A percentile compares a stretch with the other conserved stretches of the same genome.
phyloP scores from a whole-genome alignment of 495 filamentous ascomycete genomes.

The Copromyces sp. region DNA sequence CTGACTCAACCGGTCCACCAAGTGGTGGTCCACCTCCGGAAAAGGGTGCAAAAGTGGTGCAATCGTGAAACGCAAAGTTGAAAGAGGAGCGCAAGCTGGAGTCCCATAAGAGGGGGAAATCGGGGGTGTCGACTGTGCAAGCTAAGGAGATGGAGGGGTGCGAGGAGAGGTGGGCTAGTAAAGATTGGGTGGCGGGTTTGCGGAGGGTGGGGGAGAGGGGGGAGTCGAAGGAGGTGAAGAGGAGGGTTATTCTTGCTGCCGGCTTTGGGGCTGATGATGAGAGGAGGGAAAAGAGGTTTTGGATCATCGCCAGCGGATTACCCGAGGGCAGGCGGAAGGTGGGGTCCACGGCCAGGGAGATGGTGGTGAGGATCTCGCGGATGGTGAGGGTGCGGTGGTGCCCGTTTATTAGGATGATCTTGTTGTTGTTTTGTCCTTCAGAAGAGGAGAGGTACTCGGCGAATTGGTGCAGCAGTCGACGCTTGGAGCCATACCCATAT shows the following conservation, averaged over 20 bases:
- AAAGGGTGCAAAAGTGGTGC: constrained; percentile 77
- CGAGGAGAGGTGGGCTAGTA: constrained; percentile 66
- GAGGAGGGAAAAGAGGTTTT: constrained; percentile 43
- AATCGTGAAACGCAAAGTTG: constrained; percentile 86
- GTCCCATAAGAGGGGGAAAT: constrained; percentile 85
- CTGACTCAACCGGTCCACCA: neutral
- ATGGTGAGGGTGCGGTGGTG: constrained; percentile 68
- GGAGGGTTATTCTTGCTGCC: constrained; percentile 43
- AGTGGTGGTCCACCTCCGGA: no score
- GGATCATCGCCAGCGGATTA: constrained; percentile 43
- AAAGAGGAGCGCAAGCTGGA: constrained; percentile 64
- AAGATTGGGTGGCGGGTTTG: constrained; percentile 52
- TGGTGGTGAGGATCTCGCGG: constrained; percentile 65
- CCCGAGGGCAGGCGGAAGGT: constrained; percentile 33
- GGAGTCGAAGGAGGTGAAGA: constrained; percentile 82
- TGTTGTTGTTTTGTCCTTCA: constrained; percentile 28
- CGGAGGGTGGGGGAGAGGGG: constrained; percentile 62
- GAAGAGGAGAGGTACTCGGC: constrained; percentile 55
- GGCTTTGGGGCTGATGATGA: constrained; percentile 8
- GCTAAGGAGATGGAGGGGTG: constrained; percentile 65
- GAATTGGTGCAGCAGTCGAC: constrained; percentile 63
- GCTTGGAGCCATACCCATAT: constrained; percentile 88
- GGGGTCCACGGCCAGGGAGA: constrained; percentile 56
- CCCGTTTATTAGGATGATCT: constrained; percentile 81
- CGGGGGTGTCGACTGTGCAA: constrained; percentile 76